Conservation (phyloP, 805 yeast species). For the Wickerhamiella spandovensis region DNA sequence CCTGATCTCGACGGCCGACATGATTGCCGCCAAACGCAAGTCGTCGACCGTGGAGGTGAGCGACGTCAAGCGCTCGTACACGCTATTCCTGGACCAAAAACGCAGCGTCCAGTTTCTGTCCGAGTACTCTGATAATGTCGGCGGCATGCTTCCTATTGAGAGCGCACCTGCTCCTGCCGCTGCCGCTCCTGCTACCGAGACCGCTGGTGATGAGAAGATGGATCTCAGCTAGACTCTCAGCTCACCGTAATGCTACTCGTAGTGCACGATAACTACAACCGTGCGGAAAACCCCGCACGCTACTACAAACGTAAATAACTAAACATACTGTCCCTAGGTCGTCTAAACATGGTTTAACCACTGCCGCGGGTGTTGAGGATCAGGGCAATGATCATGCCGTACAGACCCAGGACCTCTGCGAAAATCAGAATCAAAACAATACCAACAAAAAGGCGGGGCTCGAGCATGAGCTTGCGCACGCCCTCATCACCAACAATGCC, state of each 20-base stretch:
- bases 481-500: conserved; percentile 93
- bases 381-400: conserved; percentile 92
- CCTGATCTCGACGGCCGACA: conserved; percentile 78
- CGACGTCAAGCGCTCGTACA: conserved; percentile 78
- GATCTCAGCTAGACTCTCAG: not conserved
- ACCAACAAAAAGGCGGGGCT: conserved; percentile 79
- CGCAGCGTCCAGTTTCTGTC: conserved; percentile 73
- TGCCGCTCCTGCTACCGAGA: not conserved
- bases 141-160: not conserved
- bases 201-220: not conserved
- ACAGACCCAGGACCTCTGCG: conserved; percentile 79
- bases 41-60: conserved; percentile 52
- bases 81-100: conserved; percentile 74
- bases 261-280: too few species aligned
- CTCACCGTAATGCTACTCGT: not conserved
- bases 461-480: conserved; percentile 76
- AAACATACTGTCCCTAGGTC: not conserved
- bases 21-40: conserved; percentile 73
- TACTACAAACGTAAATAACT: not conserved
- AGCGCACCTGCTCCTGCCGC: not conserved
- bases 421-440: conserved; percentile 80
- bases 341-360: not conserved
- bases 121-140: not conserved
- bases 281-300: too few species aligned
- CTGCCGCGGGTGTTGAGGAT: conserved; percentile 55